These are phyloP conservation scores for Syzygium syzygioides DNA, from an alignment of 441 rosid species.

Conservation along the genomic window DNA sequence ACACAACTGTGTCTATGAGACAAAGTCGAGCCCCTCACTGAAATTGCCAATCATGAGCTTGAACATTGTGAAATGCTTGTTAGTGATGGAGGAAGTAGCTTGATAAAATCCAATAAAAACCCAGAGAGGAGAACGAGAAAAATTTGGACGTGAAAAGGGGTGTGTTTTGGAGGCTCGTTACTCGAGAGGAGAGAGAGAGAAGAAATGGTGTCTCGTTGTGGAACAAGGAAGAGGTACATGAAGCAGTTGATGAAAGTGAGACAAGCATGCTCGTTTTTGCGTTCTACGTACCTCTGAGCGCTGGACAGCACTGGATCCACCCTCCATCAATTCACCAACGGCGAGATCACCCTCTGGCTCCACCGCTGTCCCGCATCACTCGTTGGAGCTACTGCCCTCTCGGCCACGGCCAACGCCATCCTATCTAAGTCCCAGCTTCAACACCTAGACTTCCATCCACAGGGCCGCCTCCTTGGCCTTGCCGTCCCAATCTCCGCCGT, in stretches of 20 bases:
- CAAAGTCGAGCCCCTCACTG: not conserved
- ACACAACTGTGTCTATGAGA: no score
- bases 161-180: constrained; percentile 28
- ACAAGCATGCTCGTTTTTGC: constrained; percentile 56
- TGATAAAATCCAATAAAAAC: not conserved
- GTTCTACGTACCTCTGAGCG: constrained; percentile 72
- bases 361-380: not conserved
- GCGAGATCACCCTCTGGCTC: constrained; percentile 57
- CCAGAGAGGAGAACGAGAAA: not conserved
- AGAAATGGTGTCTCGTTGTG: constrained; percentile 70
- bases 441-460: constrained; percentile 52
- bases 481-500: constrained; percentile 20
- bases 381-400: constrained; percentile 9
- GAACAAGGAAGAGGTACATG: constrained; percentile 73
- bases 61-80: not conserved
- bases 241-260: constrained; percentile 64
- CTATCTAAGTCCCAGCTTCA: constrained; percentile 50
- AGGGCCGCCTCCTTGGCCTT: constrained; percentile 31
- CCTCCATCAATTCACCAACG: constrained; percentile 56
- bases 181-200: constrained; percentile 64
- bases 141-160: constrained; percentile 33
- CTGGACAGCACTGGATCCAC: constrained; percentile 71
- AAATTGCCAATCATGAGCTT: fast-evolving
- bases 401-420: constrained; percentile 30
- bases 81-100: not conserved